Percentiles rank a stretch among this genome's conserved stretches.
phyloP scores from a whole-genome alignment of 495 filamentous ascomycete species.

The Talaromyces ruber region DNA sequence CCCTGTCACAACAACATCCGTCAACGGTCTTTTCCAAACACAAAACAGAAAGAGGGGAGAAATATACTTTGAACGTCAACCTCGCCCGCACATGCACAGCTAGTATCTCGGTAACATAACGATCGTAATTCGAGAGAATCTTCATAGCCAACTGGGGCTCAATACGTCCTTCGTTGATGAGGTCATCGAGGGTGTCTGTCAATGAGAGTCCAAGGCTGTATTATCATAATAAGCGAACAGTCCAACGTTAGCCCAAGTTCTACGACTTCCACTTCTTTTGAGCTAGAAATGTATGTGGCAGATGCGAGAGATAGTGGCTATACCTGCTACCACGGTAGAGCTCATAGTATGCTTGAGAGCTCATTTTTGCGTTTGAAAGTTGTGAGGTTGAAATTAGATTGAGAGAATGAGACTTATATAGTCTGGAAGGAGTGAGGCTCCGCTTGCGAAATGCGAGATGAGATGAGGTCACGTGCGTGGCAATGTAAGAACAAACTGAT shows the following conservation, averaged over 20 bases:
- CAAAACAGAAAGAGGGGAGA: neutral
- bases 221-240: neutral
- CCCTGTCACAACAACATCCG: constrained; percentile 46
- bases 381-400: constrained; percentile 7
- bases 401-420: neutral
- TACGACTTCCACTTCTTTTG: neutral
- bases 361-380: constrained; percentile 17
- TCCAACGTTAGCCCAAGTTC: neutral
- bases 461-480: neutral
- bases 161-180: constrained; percentile 87
- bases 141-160: constrained; percentile 98
- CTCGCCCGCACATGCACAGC: constrained; percentile 85
- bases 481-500: neutral
- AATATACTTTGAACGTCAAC: constrained; percentile 88
- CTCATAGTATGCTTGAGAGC: constrained; percentile 66
- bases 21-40: neutral
- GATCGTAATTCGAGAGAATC: constrained; percentile 88
- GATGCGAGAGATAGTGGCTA: constrained; percentile 7
- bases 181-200: constrained; percentile 91
- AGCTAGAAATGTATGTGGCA: neutral
- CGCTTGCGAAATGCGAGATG: neutral
- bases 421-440: neutral
- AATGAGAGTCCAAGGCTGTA: constrained; percentile 80
- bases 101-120: constrained; percentile 77
- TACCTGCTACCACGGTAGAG: constrained; percentile 97